These are phyloP conservation scores for Metarhizium guizhouense DNA, from an alignment of 2,329 filamentous ascomycete species.

Conservation along the genomic window DNA sequence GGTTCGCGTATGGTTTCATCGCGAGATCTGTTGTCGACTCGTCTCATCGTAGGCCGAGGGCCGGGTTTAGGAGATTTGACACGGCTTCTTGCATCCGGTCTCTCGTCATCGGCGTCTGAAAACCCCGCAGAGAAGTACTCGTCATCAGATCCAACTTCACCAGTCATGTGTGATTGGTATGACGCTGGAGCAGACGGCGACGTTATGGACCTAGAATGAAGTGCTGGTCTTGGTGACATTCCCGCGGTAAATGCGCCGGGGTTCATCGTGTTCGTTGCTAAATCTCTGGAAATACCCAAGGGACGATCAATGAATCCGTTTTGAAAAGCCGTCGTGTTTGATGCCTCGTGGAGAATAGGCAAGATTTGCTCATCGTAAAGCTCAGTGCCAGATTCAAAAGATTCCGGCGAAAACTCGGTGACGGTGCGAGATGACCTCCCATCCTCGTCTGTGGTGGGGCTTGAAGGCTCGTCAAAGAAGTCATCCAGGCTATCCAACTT, in stretches of 20 bases:
- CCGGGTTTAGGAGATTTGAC: conserved; percentile 49
- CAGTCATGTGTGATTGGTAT: conserved; percentile 42
- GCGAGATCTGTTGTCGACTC: conserved; percentile 22
- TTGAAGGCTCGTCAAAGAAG: conserved; percentile 66
- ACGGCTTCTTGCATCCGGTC: conserved; percentile 46
- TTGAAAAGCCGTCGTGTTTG: conserved; percentile 72
- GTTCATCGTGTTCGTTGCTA: conserved; percentile 53
- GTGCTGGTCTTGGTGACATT: conserved; percentile 47
- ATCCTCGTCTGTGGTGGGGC: conserved; percentile 49
- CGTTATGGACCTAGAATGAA: conserved; percentile 78
- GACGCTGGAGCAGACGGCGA: conserved; percentile 58
- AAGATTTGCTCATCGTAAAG: conserved; percentile 90
- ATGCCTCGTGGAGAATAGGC: conserved; percentile 82
- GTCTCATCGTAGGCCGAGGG: conserved; percentile 35
- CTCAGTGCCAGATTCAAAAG: conserved; percentile 66
- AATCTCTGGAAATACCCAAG: conserved; percentile 49
- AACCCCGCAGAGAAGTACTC: conserved; percentile 66
- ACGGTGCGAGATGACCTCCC: conserved; percentile 53
- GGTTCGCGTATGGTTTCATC: conserved; percentile 24
- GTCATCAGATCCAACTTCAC: conserved; percentile 65
- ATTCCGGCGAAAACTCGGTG: conserved; percentile 55
- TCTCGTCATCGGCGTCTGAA: conserved; percentile 65
- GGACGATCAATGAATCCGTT: conserved; percentile 76
- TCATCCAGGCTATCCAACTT: conserved; percentile 74
- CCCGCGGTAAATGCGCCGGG: conserved; percentile 47